Evolutionary conservation across 192 early-diverging fungal species (phyloP).

Genomic region (Gigaspora rosea): DNA sequence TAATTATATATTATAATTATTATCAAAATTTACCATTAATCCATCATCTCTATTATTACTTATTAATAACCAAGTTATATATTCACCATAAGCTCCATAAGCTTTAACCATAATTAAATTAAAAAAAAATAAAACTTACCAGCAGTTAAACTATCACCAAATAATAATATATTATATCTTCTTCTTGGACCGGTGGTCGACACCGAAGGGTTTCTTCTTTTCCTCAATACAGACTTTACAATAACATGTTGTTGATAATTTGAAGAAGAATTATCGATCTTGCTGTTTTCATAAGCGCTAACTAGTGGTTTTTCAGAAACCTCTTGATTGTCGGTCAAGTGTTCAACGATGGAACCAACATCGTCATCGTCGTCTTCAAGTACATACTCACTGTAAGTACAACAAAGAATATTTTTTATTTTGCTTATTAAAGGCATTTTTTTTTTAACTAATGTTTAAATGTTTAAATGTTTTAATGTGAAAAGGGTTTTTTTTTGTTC

Average conservation of each 20-base stretch:
- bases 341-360: slow-evolving; percentile 9
- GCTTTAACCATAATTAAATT: neutral
- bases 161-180: slow-evolving; percentile 27
- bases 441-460: neutral
- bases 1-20: too few relatives aligned
- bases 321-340: neutral
- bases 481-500: neutral
- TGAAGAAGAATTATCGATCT: neutral
- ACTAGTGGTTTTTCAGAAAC: slow-evolving; percentile 27
- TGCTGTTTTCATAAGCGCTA: neutral
- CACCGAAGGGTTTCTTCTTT: neutral
- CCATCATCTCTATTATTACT: neutral
- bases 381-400: neutral
- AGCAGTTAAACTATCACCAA: slow-evolving; percentile 32
- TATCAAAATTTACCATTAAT: neutral
- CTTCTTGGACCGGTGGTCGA: neutral
- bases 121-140: slow-evolving; percentile 10
- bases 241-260: neutral
- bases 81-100: neutral
- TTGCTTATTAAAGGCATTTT: slow-evolving; percentile 20
- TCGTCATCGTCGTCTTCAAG: slow-evolving; percentile 32
- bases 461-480: neutral
- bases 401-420: slow-evolving; percentile 20
- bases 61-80: too few relatives aligned
- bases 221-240: slow-evolving; percentile 25